Evolutionary conservation across 192 early-diverging fungal genomes (phyloP).

Genomic region (Backusella sp.): DNA sequence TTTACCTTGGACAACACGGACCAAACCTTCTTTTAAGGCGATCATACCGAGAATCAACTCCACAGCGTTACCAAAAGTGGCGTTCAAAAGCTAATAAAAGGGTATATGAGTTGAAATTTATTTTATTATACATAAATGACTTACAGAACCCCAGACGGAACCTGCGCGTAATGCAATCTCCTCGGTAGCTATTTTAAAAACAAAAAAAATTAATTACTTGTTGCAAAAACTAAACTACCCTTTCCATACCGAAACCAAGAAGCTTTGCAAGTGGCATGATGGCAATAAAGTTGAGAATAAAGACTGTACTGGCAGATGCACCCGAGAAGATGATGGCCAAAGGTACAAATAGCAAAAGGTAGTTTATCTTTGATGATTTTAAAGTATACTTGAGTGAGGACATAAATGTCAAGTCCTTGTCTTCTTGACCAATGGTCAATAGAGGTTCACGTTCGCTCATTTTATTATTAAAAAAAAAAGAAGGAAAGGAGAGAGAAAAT

Average conservation of each 20-base stretch:
- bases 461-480: not conserved
- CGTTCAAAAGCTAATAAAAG: conserved; percentile 23
- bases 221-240: not conserved
- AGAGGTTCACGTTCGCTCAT: conserved; percentile 23
- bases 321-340: conserved; percentile 68
- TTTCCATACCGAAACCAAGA: conserved; percentile 29
- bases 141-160: conserved; percentile 30
- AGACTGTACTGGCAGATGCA: conserved; percentile 67
- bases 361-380: conserved; percentile 66
- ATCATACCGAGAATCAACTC: conserved; percentile 78
- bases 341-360: conserved; percentile 74
- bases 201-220: conserved; percentile 13
- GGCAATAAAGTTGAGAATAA: conserved; percentile 87
- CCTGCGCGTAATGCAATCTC: conserved; percentile 56
- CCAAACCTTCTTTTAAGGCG: conserved; percentile 59
- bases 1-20: conserved; percentile 62
- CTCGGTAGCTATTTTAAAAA: conserved; percentile 63
- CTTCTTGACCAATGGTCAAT: not conserved
- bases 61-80: conserved; percentile 72
- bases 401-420: conserved; percentile 27
- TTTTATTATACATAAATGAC: not conserved
- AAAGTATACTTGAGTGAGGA: conserved; percentile 48
- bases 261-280: conserved; percentile 89
- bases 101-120: not conserved
- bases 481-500: not conserved